Evolutionary conservation across 2,329 filamentous ascomycete species (phyloP).

Genomic region (Ophiocordyceps robertsii): DNA sequence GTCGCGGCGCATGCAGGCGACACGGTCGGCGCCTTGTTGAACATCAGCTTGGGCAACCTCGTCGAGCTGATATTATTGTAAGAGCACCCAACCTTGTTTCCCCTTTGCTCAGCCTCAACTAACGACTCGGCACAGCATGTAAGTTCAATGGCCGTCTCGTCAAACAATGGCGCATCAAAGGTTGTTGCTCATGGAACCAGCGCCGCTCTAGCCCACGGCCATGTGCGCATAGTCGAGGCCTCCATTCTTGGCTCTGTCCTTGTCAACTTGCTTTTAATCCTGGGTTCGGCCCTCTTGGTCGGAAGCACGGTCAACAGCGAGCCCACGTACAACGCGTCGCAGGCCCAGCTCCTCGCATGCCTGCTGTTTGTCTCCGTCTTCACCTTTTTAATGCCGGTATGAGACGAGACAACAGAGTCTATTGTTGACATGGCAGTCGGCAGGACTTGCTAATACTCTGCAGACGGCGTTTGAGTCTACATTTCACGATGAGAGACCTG

Average conservation of each 20-base stretch:
- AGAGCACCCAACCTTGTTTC: conserved; percentile 14
- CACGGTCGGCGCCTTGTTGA: conserved; percentile 44
- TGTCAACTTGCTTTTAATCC: conserved; percentile 61
- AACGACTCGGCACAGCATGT: conserved; percentile 14
- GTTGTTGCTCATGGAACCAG: conserved; percentile 20
- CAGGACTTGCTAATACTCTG: not conserved
- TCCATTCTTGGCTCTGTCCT: conserved; percentile 65
- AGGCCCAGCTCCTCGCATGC: conserved; percentile 20
- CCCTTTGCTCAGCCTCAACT: not conserved
- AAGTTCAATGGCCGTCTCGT: conserved; percentile 6
- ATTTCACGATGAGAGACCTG: conserved; percentile 43
- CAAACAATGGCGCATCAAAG: not conserved
- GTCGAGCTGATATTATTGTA: conserved; percentile 49
- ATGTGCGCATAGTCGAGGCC: conserved; percentile 64
- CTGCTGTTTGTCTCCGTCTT: conserved; percentile 24
- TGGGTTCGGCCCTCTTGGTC: conserved; percentile 62
- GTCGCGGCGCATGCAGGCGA: conserved; percentile 44
- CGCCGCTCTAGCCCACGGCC: conserved; percentile 37
- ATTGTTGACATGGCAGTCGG: not conserved
- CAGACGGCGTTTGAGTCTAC: conserved; percentile 28
- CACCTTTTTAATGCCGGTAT: conserved; percentile 22
- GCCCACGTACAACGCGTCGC: conserved; percentile 28
- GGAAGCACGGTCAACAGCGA: conserved; percentile 57
- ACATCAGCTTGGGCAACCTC: conserved; percentile 49
- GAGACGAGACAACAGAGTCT: not conserved